Conservation (phyloP, 2,329 filamentous ascomycete genomes). For the Sphaerostilbella broomeana region DNA sequence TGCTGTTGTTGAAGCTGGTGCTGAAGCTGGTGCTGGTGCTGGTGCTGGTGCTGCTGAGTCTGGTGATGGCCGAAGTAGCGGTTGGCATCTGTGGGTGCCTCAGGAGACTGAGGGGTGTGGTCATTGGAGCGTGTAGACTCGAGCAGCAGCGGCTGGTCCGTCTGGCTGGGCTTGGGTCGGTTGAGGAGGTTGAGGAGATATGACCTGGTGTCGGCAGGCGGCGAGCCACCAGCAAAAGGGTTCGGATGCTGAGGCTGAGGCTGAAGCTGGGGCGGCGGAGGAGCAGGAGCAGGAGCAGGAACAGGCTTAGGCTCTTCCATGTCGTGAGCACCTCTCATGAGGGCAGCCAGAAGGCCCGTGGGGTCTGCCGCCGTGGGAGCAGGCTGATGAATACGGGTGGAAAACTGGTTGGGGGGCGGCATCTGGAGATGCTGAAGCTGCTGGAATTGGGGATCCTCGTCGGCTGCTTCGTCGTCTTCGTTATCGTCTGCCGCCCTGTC, state of each 20-base stretch:
- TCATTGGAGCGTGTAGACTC: slow-evolving; percentile 37
- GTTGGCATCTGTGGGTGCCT: slow-evolving; percentile 22
- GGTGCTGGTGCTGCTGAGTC: slow-evolving; percentile 18
- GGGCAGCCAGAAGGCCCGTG: slow-evolving; percentile 50
- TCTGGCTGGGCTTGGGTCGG: slow-evolving; percentile 62
- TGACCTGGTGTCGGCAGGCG: slow-evolving; percentile 67
- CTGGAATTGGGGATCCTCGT: slow-evolving; percentile 9
- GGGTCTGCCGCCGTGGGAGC: slow-evolving; percentile 51
- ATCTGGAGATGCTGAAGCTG: slow-evolving; percentile 17
- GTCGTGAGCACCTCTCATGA: slow-evolving; percentile 53
- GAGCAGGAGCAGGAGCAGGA: slow-evolving; percentile 10
- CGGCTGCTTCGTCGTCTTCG: slow-evolving; percentile 7
- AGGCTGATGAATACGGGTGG: slow-evolving; percentile 47
- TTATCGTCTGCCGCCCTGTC: slow-evolving; percentile 9
- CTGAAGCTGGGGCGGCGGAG: slow-evolving; percentile 19
- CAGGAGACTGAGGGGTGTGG: slow-evolving; percentile 40
- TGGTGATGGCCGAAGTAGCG: slow-evolving; percentile 27
- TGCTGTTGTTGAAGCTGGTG: slow-evolving; percentile 18
- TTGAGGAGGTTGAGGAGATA: slow-evolving; percentile 82
- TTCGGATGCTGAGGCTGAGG: slow-evolving; percentile 22
- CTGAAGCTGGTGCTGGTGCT: slow-evolving; percentile 18
- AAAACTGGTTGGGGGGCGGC: slow-evolving; percentile 21
- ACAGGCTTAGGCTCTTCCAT: slow-evolving; percentile 35
- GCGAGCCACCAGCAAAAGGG: slow-evolving; percentile 43
- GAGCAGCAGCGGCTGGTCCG: slow-evolving; percentile 38